A percentile compares a stretch with the other conserved stretches of the same genome.
Conservation (phyloP, 1,139 yeast genomes). For the Geotrichum fermentans region DNA sequence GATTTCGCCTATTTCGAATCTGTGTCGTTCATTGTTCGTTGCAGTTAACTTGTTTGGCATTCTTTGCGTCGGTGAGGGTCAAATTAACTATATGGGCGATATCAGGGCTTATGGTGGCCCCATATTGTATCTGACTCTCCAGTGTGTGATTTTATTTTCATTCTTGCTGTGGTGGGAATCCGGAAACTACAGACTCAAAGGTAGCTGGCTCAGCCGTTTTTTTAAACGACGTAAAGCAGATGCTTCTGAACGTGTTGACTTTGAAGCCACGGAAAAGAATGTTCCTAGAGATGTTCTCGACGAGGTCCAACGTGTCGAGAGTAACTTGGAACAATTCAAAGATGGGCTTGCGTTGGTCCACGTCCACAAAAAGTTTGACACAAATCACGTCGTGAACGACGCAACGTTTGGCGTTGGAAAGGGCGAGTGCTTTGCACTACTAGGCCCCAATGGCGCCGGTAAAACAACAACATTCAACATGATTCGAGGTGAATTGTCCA, state of each 20-base stretch:
- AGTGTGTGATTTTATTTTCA: constrained; percentile 27
- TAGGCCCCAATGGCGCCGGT: constrained; percentile 99
- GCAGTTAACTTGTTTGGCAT: constrained; percentile 37
- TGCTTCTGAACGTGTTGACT: background rate
- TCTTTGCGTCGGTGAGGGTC: constrained; percentile 28
- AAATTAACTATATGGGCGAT: constrained; percentile 31
- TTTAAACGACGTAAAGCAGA: background rate
- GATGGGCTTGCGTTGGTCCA: constrained; percentile 34
- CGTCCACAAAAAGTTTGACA: constrained; percentile 33
- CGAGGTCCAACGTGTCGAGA: constrained; percentile 23
- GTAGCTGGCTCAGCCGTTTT: background rate
- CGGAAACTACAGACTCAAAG: constrained; percentile 24
- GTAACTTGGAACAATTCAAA: constrained; percentile 21
- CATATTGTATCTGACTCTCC: constrained; percentile 34
- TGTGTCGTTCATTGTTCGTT: constrained; percentile 35
- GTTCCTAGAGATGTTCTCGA: constrained; percentile 19
- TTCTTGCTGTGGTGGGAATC: constrained; percentile 38
- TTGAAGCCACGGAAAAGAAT: constrained; percentile 15
- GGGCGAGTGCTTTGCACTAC: constrained; percentile 37
- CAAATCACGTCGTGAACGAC: constrained; percentile 34
- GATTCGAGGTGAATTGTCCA: constrained; percentile 50
- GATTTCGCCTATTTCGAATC: constrained; percentile 33
- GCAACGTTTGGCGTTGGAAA: constrained; percentile 37
- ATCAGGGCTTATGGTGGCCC: constrained; percentile 39
- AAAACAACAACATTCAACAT: constrained; percentile 77